These are phyloP conservation scores for Fusarium sp. DNA, from an alignment of 2,329 filamentous ascomycete species.

Conservation along the genomic window DNA sequence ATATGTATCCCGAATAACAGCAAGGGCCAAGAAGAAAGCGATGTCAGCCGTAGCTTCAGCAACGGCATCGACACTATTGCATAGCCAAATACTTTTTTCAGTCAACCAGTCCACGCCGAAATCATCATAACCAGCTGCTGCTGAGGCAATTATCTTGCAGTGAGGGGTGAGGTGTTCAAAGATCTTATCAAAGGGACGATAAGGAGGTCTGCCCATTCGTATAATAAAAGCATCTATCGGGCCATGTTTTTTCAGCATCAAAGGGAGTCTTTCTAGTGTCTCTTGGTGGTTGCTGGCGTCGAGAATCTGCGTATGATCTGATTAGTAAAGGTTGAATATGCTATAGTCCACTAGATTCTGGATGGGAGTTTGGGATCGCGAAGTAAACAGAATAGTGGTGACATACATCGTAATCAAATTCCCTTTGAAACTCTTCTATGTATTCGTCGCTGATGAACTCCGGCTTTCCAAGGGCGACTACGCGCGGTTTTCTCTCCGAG, in stretches of 20 bases:
- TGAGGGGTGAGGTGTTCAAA: slow-evolving; percentile 56
- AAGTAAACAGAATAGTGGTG: neutral
- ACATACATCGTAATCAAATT: slow-evolving; percentile 56
- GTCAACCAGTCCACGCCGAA: slow-evolving; percentile 61
- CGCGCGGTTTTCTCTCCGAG: slow-evolving; percentile 53
- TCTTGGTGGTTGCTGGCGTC: slow-evolving; percentile 55
- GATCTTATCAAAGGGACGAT: slow-evolving; percentile 64
- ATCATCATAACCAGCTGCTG: slow-evolving; percentile 63
- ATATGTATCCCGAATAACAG: slow-evolving; percentile 60
- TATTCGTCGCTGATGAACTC: slow-evolving; percentile 57
- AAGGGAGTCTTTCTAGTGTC: slow-evolving; percentile 54
- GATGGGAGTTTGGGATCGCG: fast-evolving
- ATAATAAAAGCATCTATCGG: slow-evolving; percentile 63
- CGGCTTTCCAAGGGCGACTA: slow-evolving; percentile 59
- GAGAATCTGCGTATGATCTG: slow-evolving; percentile 41
- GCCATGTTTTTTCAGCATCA: slow-evolving; percentile 53
- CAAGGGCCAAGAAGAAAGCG: slow-evolving; percentile 55
- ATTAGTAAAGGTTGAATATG: neutral
- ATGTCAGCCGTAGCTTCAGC: slow-evolving; percentile 66
- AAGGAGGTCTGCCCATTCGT: slow-evolving; percentile 63
- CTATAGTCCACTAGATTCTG: neutral
- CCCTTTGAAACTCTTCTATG: slow-evolving; percentile 54
- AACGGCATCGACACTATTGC: slow-evolving; percentile 66
- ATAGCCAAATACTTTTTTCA: slow-evolving; percentile 62
- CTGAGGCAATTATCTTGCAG: slow-evolving; percentile 62